A percentile compares a stretch with the other conserved stretches of the same genome.
Conservation (phyloP, 495 filamentous ascomycete genomes). For the Aspergillus carlsbadensis region DNA sequence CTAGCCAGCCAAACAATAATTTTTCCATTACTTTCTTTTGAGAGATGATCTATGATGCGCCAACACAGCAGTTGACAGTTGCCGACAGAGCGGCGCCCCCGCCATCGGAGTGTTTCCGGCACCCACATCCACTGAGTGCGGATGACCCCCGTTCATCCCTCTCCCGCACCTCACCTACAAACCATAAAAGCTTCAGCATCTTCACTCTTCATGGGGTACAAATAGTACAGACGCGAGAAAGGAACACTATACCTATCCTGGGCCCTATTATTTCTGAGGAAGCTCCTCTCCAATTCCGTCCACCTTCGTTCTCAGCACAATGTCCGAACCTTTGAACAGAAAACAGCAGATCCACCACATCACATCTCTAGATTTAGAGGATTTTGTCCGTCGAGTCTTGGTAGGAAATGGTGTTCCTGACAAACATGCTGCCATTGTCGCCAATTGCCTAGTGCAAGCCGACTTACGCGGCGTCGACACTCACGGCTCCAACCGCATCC, state of each 20-base stretch:
- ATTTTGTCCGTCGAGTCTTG: conserved; percentile 50
- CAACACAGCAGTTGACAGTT: too few relatives aligned
- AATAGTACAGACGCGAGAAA: background rate
- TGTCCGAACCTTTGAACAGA: background rate
- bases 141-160: background rate
- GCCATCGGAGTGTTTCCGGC: background rate
- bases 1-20: too few relatives aligned
- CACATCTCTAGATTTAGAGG: conserved; percentile 21
- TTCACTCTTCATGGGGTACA: background rate
- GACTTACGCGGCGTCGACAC: conserved; percentile 78
- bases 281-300: background rate
- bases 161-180: background rate
- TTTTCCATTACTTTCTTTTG: too few relatives aligned
- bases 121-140: background rate
- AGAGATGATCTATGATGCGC: too few relatives aligned
- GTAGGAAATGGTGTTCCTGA: conserved; percentile 55
- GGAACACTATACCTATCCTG: too few relatives aligned
- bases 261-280: background rate
- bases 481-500: conserved; percentile 74
- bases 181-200: background rate
- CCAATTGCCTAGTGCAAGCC: conserved; percentile 63
- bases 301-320: background rate
- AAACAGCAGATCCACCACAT: conserved; percentile 30
- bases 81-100: background rate
- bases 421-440: conserved; percentile 57